phyloP scores from a whole-genome alignment of 75 land plant species.

The Cryptomeria japonica region DNA sequence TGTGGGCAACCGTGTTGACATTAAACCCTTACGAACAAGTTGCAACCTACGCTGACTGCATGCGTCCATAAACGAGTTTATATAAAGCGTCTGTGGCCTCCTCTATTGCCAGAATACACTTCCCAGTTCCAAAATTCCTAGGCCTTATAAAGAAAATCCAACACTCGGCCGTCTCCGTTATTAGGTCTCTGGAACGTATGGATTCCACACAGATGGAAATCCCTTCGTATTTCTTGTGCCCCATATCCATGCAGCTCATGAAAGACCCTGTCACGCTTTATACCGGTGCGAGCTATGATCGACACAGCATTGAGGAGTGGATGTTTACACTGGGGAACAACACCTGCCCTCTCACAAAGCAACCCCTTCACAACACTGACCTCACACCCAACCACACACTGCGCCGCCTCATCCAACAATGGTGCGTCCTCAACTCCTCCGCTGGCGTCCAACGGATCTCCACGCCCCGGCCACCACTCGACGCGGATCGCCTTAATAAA shows the following conservation, averaged over 20 bases:
- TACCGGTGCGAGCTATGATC: neutral
- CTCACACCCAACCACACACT: constrained; percentile 55
- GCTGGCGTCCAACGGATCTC: neutral
- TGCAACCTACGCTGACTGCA: too few relatives aligned
- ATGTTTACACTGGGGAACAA: constrained; percentile 26
- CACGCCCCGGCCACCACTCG: neutral
- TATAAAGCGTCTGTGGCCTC: too few relatives aligned
- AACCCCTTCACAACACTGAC: constrained; percentile 24
- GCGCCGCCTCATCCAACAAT: constrained; percentile 29
- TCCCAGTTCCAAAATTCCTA: too few relatives aligned
- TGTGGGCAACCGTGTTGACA: too few relatives aligned
- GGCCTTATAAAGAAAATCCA: too few relatives aligned
- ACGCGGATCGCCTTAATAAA: neutral
- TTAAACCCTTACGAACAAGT: too few relatives aligned
- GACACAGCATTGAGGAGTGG: constrained; percentile 54
- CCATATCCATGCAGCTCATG: neutral
- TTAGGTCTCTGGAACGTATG: too few relatives aligned
- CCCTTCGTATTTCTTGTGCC: neutral
- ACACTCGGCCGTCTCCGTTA: too few relatives aligned
- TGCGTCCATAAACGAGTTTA: too few relatives aligned
- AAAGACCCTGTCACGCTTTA: neutral
- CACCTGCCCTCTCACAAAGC: constrained; percentile 63
- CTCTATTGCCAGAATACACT: too few relatives aligned
- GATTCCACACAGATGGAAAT: neutral
- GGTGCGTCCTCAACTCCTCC: constrained; percentile 8